phyloP scores from a whole-genome alignment of 768 basidiomycete genomes.

The Roridomyces roridus region DNA sequence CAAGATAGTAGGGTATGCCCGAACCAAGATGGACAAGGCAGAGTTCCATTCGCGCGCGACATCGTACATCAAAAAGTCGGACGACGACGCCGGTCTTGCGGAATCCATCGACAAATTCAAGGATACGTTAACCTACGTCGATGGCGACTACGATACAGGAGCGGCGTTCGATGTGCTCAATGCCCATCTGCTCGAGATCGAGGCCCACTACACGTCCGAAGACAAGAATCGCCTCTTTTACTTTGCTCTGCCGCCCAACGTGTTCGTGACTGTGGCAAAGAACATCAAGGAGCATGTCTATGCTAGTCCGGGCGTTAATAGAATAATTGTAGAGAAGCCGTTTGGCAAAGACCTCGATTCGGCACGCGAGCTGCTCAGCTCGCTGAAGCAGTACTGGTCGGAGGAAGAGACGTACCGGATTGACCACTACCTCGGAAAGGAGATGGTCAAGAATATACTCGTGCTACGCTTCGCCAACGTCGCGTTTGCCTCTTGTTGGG shows the following conservation, averaged over 20 bases:
- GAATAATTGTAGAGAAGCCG: conserved; percentile 97
- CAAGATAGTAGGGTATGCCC: conserved; percentile 94
- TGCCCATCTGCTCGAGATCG: conserved; percentile 77
- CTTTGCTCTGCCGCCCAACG: conserved; percentile 93
- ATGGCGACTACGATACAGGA: conserved; percentile 89
- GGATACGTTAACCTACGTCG: conserved; percentile 76
- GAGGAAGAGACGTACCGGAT: conserved; percentile 99
- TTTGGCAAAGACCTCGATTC: conserved; percentile 95
- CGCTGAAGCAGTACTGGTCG: conserved; percentile 86
- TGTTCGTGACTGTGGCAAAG: conserved; percentile 89
- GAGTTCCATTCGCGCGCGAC: conserved; percentile 88
- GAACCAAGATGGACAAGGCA: conserved; percentile 90
- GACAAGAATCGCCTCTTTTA: conserved; percentile 90
- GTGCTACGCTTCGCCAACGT: conserved; percentile 96
- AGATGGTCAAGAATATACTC: conserved; percentile 99
- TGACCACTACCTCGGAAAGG: conserved; percentile 99
- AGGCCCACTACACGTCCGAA: conserved; percentile 67
- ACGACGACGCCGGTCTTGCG: conserved; percentile 61
- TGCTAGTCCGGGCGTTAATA: conserved; percentile 69
- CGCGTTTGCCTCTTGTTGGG: conserved; percentile 88
- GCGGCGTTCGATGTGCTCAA: conserved; percentile 80
- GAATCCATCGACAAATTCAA: conserved; percentile 85
- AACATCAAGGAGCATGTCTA: conserved; percentile 87
- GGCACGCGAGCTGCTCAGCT: conserved; percentile 75
- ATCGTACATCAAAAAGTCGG: conserved; percentile 82